Percentiles rank a stretch among this genome's conserved stretches.
phyloP scores from a whole-genome alignment of 371 early-diverging fungal species.

The Mortierella sp. region DNA sequence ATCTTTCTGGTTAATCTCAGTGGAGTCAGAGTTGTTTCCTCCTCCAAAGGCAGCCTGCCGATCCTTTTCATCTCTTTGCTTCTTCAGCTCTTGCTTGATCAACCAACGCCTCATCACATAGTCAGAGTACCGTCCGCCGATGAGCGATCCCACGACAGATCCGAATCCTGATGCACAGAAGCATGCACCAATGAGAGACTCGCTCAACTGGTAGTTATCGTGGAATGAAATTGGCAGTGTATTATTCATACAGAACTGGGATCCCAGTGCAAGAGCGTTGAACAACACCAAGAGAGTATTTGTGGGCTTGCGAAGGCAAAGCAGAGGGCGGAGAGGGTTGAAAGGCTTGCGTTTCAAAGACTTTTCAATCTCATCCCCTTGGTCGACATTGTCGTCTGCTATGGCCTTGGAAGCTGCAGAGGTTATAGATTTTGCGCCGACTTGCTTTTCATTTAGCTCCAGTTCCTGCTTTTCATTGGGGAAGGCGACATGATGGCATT shows the following conservation, averaged over 20 bases:
- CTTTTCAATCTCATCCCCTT: background rate
- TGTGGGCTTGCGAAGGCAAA: conserved; percentile 36
- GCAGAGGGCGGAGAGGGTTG: conserved; percentile 51
- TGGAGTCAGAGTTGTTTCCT: conserved; percentile 14
- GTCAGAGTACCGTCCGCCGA: conserved; percentile 64
- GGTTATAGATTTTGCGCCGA: background rate
- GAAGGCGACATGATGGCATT: conserved; percentile 31
- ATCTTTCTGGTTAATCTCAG: conserved; percentile 21
- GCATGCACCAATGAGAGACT: conserved; percentile 59
- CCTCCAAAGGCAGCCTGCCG: conserved; percentile 24
- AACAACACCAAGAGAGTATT: conserved; percentile 35
- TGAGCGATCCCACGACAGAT: conserved; percentile 60
- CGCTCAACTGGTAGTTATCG: conserved; percentile 47
- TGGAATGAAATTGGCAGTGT: conserved; percentile 60
- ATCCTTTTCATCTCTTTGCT: conserved; percentile 20
- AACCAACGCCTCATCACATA: conserved; percentile 57
- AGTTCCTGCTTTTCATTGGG: conserved; percentile 9
- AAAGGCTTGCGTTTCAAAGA: conserved; percentile 29
- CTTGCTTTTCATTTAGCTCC: background rate
- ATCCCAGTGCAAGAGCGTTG: conserved; percentile 36
- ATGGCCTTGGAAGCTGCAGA: background rate
- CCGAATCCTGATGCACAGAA: conserved; percentile 65
- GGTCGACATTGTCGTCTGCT: background rate
- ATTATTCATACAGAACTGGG: conserved; percentile 57
- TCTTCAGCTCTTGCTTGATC: conserved; percentile 44